Evolutionary conservation across 2,329 filamentous ascomycete genomes (phyloP).

Genomic region (Xylariomycetidae sp.): DNA sequence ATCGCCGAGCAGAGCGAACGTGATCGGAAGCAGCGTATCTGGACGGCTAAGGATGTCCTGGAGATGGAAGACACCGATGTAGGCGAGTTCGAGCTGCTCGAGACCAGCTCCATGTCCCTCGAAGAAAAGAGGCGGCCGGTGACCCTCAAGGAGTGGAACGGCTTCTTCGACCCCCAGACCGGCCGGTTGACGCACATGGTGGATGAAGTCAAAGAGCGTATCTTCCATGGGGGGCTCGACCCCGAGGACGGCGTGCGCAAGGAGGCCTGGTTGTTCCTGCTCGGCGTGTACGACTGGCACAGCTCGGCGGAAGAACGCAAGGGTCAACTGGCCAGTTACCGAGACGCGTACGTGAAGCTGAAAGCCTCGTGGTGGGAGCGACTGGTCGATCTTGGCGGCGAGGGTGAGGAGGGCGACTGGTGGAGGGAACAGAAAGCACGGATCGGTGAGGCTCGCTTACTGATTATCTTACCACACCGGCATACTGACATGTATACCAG

Average conservation of each 20-base stretch:
- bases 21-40: constrained; percentile 79
- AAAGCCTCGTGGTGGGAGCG: constrained; percentile 97
- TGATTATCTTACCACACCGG: not conserved
- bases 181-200: constrained; percentile 73
- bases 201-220: constrained; percentile 93
- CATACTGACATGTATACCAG: constrained; percentile 41
- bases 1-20: constrained; percentile 95
- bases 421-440: constrained; percentile 91
- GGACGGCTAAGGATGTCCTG: constrained; percentile 87
- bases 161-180: constrained; percentile 71
- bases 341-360: constrained; percentile 89
- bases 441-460: constrained; percentile 63
- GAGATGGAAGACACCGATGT: constrained; percentile 93
- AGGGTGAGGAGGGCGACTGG: constrained; percentile 82
- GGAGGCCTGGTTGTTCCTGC: constrained; percentile 90
- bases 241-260: constrained; percentile 87
- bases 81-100: constrained; percentile 90
- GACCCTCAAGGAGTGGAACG: constrained; percentile 81
- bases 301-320: constrained; percentile 80
- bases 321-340: constrained; percentile 73
- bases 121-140: constrained; percentile 73
- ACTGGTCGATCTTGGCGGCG: constrained; percentile 73
- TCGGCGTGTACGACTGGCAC: constrained; percentile 91
- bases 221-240: constrained; percentile 91
- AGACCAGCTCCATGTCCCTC: constrained; percentile 66